A percentile compares a stretch with the other conserved stretches of the same genome.
Conservation (phyloP, 345 rosid genomes). For the Ceriops decandra region DNA sequence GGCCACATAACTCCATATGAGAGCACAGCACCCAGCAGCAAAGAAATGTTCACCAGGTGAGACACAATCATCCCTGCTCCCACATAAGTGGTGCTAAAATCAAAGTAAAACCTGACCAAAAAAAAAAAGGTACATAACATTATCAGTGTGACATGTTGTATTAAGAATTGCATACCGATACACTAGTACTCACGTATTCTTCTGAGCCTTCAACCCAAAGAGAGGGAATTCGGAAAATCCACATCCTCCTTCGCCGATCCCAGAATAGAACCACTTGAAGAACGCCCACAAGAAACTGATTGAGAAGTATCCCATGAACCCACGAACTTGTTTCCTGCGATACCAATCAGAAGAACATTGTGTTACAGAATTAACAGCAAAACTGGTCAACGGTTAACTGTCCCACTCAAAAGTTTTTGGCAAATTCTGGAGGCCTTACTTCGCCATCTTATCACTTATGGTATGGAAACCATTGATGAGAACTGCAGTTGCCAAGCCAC, state of each 20-base stretch:
- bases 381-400: background rate
- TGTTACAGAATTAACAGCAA: background rate
- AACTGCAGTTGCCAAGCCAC: constrained; percentile 90
- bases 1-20: constrained; percentile 95
- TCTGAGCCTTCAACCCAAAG: constrained; percentile 81
- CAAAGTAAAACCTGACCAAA: constrained; percentile 67
- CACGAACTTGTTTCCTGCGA: constrained; percentile 69
- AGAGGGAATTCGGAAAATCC: constrained; percentile 87
- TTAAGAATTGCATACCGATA: background rate
- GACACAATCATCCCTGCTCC: constrained; percentile 97
- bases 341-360: background rate
- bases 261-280: constrained; percentile 86
- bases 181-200: constrained; percentile 53
- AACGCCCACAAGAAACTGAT: constrained; percentile 83
- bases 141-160: background rate
- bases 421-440: constrained; percentile 28
- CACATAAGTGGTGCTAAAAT: constrained; percentile 73
- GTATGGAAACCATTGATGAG: constrained; percentile 94
- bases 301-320: constrained; percentile 73
- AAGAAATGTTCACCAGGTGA: constrained; percentile 79
- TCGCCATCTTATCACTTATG: constrained; percentile 68
- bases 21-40: constrained; percentile 77
- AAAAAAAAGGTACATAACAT: background rate
- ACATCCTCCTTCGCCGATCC: constrained; percentile 41
- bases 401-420: too few species aligned